Conservation (phyloP, 768 basidiomycete species). For the Tephrocybe sp. region DNA sequence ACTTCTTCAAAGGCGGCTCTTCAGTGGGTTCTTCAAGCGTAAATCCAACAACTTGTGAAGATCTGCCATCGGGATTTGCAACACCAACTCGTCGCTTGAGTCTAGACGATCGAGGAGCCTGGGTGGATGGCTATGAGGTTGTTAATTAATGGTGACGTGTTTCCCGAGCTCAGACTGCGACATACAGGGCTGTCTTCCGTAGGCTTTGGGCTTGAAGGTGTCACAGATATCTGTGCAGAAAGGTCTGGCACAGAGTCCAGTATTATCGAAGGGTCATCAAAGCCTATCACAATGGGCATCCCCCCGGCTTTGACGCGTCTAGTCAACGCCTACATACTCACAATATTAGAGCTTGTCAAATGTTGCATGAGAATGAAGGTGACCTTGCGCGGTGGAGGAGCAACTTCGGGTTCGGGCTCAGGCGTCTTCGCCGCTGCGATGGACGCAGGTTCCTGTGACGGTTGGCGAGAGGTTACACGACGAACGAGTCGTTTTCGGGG, state of each 20-base stretch:
- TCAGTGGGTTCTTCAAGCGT: slow-evolving; percentile 24
- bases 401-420: slow-evolving; percentile 17
- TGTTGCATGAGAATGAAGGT: background rate
- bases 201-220: slow-evolving; percentile 13
- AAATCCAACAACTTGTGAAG: slow-evolving; percentile 16
- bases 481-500: slow-evolving; percentile 28
- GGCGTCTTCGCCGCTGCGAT: slow-evolving; percentile 11
- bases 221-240: slow-evolving; percentile 5
- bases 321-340: slow-evolving; percentile 34
- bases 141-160: background rate
- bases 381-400: slow-evolving; percentile 29
- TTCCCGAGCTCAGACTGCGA: background rate
- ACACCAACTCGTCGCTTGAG: slow-evolving; percentile 56
- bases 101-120: slow-evolving; percentile 31
- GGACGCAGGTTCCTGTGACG: slow-evolving; percentile 34
- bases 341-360: background rate
- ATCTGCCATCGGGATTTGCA: slow-evolving; percentile 19
- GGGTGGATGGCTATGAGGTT: slow-evolving; percentile 34
- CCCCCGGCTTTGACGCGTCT: slow-evolving; percentile 36
- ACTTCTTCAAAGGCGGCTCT: slow-evolving; percentile 67
- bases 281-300: slow-evolving; percentile 35
- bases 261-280: slow-evolving; percentile 42
- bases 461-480: slow-evolving; percentile 36
- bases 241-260: slow-evolving; percentile 29
- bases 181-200: slow-evolving; percentile 21